Percentiles rank a stretch among this genome's conserved stretches.
phyloP scores from a whole-genome alignment of 2,329 filamentous ascomycete genomes.

The Aspergillus viridinutans region DNA sequence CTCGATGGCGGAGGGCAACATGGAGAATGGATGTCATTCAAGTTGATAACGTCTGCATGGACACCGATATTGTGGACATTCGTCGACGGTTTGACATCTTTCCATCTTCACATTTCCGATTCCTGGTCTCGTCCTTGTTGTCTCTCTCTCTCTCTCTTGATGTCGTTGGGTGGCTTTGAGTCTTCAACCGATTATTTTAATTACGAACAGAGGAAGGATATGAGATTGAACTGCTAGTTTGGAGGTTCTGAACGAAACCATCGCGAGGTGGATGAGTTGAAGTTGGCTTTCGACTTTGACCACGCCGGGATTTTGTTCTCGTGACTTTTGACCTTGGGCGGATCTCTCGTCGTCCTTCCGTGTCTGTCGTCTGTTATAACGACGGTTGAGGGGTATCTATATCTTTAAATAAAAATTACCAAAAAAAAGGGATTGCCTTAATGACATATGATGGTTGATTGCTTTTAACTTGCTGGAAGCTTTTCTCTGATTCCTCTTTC shows the following conservation, averaged over 20 bases:
- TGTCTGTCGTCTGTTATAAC: neutral
- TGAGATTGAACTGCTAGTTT: neutral
- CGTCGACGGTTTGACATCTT: neutral
- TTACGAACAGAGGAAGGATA: neutral
- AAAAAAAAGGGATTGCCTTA: neutral
- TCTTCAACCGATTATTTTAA: slow-evolving; percentile 1
- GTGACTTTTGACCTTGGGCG: neutral
- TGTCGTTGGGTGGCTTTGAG: neutral
- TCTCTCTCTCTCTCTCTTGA: neutral
- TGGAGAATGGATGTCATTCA: neutral
- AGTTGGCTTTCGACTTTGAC: neutral
- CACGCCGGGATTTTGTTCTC: neutral
- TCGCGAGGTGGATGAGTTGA: neutral
- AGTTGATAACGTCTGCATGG: neutral
- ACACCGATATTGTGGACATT: neutral
- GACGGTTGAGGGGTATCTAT: neutral
- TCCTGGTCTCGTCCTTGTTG: neutral
- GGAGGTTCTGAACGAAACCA: neutral
- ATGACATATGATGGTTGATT: slow-evolving; percentile 5
- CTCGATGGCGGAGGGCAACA: neutral
- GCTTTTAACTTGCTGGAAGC: neutral
- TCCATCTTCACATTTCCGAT: neutral
- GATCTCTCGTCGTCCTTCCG: neutral
- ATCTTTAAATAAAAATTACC: neutral
- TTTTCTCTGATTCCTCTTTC: neutral